Evolutionary conservation across 192 early-diverging fungal species (phyloP).

Genomic region (Coemansia sp.): DNA sequence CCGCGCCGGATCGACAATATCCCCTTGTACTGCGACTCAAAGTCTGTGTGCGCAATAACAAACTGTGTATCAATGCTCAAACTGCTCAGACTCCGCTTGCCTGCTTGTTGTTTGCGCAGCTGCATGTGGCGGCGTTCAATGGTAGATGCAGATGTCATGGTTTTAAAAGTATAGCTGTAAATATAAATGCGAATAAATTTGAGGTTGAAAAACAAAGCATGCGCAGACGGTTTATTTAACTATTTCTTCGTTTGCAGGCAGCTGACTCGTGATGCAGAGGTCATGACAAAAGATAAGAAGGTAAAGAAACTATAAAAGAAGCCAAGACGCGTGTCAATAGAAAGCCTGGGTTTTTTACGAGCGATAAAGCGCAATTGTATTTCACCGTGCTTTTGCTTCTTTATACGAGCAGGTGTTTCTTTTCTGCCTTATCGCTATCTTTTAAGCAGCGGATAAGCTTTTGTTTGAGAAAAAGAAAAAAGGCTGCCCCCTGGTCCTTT

Average conservation of each 20-base stretch:
- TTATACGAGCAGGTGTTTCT: neutral
- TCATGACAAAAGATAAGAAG: neutral
- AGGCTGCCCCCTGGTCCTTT: neutral
- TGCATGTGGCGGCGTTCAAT: constrained; percentile 3
- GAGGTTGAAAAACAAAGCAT: neutral
- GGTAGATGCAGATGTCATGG: neutral
- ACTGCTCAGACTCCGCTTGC: constrained; percentile 13
- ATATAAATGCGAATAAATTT: neutral
- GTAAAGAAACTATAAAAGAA: neutral
- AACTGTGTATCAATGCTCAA: constrained; percentile 41
- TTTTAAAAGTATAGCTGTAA: neutral
- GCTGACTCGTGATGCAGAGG: neutral
- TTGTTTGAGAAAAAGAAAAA: neutral
- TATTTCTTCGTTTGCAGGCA: neutral
- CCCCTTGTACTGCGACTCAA: constrained; percentile 34
- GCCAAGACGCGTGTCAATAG: neutral
- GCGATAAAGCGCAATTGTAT: neutral
- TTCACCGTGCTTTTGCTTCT: neutral
- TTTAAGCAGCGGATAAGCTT: neutral
- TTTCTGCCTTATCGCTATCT: constrained; percentile 6
- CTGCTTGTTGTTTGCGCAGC: constrained; percentile 3
- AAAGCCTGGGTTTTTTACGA: neutral
- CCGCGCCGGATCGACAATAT: constrained; percentile 36
- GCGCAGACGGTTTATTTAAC: neutral
- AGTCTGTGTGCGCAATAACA: constrained; percentile 37